These are phyloP conservation scores for Agapanthus africanus DNA, from an alignment of 106 monocot species.

Conservation along the genomic window DNA sequence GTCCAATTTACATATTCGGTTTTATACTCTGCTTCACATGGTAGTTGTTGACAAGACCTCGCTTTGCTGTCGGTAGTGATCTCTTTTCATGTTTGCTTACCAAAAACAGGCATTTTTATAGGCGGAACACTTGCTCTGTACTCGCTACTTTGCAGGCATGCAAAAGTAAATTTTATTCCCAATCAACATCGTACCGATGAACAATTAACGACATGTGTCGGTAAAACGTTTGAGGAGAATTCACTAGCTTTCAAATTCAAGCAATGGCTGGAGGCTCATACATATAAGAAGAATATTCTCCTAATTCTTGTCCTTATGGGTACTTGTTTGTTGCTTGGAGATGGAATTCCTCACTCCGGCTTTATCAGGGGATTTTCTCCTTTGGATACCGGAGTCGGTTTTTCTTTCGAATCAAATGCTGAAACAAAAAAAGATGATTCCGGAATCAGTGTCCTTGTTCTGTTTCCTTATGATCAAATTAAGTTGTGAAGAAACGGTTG, in stretches of 20 bases:
- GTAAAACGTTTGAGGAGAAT: conserved; percentile 54
- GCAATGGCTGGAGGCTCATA: conserved; percentile 60
- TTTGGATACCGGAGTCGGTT: too few relatives aligned
- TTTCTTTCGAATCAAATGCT: too few relatives aligned
- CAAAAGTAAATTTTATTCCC: conserved; percentile 78
- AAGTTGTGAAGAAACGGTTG: too few relatives aligned
- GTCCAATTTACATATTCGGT: too few relatives aligned
- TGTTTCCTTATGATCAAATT: too few relatives aligned
- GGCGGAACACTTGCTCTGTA: conserved; percentile 83
- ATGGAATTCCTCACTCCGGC: conserved; percentile 90
- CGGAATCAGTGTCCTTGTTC: too few relatives aligned
- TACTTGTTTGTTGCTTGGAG: conserved; percentile 80
- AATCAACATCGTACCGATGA: conserved; percentile 95
- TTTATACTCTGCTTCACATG: too few relatives aligned
- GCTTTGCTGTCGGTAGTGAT: too few relatives aligned
- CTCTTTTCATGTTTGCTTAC: too few relatives aligned
- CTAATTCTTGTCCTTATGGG: conserved; percentile 85
- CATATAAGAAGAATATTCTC: conserved; percentile 64
- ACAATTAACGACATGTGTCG: conserved; percentile 74
- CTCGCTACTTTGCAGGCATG: conserved; percentile 78
- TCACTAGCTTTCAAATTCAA: conserved; percentile 75
- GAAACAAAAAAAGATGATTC: too few relatives aligned
- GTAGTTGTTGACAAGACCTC: too few relatives aligned
- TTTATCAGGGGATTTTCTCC: conserved; percentile 53
- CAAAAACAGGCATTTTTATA: too few relatives aligned